Conservation (phyloP, 2,329 filamentous ascomycete genomes). For the Huntiella moniliformis region DNA sequence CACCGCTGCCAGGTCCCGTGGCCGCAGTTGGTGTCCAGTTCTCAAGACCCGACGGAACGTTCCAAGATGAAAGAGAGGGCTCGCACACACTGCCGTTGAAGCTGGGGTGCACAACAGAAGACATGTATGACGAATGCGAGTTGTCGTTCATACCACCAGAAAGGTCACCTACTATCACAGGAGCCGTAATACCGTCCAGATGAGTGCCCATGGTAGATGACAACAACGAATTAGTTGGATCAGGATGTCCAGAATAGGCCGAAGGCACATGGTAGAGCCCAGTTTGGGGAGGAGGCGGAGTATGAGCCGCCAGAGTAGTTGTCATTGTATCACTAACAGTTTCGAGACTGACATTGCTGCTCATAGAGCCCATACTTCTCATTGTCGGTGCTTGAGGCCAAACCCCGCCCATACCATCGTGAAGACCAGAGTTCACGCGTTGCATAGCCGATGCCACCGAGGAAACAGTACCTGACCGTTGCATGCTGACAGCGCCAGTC, state of each 20-base stretch:
- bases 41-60: slow-evolving; percentile 4
- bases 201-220: background rate
- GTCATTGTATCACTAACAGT: slow-evolving; percentile 8
- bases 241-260: background rate
- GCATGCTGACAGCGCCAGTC: background rate
- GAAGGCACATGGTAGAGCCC: background rate
- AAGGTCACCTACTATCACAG: background rate
- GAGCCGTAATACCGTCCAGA: background rate
- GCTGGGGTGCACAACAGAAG: slow-evolving; percentile 1
- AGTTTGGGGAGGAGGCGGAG: slow-evolving; percentile 5
- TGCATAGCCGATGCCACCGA: slow-evolving; percentile 24
- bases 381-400: slow-evolving; percentile 7
- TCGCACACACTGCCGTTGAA: slow-evolving; percentile 8
- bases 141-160: background rate
- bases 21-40: slow-evolving; percentile 4
- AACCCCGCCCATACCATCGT: slow-evolving; percentile 1
- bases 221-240: slow-evolving; percentile 1
- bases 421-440: background rate
- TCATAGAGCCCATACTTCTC: slow-evolving; percentile 10
- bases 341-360: slow-evolving; percentile 10
- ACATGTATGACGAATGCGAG: background rate
- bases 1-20: background rate
- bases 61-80: slow-evolving; percentile 2
- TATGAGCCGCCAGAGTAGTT: background rate
- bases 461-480: slow-evolving; percentile 31